Evolutionary conservation across 495 filamentous ascomycete species (phyloP), one percentile per base, ranked within the genome.

Genomic region (Aspergillus avenaceus): DNA sequence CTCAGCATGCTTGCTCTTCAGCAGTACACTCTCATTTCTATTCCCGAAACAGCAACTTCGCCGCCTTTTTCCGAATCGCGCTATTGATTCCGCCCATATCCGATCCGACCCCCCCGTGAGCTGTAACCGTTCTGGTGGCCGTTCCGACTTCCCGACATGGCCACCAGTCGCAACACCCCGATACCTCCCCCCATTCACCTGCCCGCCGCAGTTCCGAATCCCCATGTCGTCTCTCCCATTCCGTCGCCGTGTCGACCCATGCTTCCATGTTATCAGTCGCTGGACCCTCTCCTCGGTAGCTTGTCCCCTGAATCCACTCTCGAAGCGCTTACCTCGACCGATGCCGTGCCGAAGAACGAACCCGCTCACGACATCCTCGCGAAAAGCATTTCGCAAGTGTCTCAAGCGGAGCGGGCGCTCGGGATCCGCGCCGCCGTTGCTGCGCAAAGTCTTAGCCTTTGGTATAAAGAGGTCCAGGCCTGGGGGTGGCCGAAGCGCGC

Each of bases 361-460:
- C 53, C 61, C 44, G 63, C 67, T 14, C 66, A 79, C 29, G 82
- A 79, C 52, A 70, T 75, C 36, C 66, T 90, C n/a, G 78, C 78
- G 45, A 68, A 62, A 41, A 88, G 84, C 56, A 82, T 90, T 54
- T 84, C 83, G 25, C 70, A 78, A 45, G 84, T 85, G 9, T 84
- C 84, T 8, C 70, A 80, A 1, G 72, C 79, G 8, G 85, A 90
- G 65, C 78, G 84, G 58, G 80, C 83, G 16, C 82, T 90, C 56
- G 89, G 86, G 2, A 77, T 88, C 46, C 75, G 84, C 56, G 87
- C 86, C 12, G 87, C 89, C 8, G 60, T 87, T 54, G 86, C 85
- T 13, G 85, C 85, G 27, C 80, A 88, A 58, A 85, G 84, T 49
- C 77, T 96, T 49, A 73, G 79, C 48, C 72, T 83, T 54, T 96